A percentile compares a stretch with the other conserved stretches of the same genome.
These are phyloP conservation scores for Cronartium quercuum DNA, from an alignment of 1,284 basidiomycete species.

Conservation along the genomic window DNA sequence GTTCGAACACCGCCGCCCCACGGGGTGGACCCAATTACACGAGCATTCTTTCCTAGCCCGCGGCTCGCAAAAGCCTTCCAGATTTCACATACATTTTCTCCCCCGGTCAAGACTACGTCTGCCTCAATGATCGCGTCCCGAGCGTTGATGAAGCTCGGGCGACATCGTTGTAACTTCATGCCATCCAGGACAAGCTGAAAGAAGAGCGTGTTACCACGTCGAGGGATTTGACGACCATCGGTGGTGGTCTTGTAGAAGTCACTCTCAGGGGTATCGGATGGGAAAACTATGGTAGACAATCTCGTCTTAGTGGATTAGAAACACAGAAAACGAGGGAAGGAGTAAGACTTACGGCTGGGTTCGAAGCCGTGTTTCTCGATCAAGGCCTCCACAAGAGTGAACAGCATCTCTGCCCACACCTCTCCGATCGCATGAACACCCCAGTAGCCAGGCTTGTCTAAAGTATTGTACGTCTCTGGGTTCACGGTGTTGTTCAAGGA, in stretches of 20 bases:
- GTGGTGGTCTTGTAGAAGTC: conserved; percentile 58
- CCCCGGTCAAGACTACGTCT: conserved; percentile 81
- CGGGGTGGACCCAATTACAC: conserved; percentile 62
- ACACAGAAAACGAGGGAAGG: conserved; percentile 42
- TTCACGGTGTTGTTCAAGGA: conserved; percentile 62
- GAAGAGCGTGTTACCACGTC: conserved; percentile 81
- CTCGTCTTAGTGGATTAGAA: conserved; percentile 65
- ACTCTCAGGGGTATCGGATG: conserved; percentile 55
- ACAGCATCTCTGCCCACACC: conserved; percentile 93
- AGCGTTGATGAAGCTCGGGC: conserved; percentile 76
- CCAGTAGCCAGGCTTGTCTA: conserved; percentile 87
- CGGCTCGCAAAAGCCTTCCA: conserved; percentile 78
- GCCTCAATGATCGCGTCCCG: conserved; percentile 86
- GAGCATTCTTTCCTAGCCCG: conserved; percentile 56
- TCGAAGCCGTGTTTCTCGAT: conserved; percentile 45
- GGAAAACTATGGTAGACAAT: conserved; percentile 70
- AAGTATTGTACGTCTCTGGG: conserved; percentile 89
- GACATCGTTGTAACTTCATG: conserved; percentile 92
- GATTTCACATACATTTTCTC: conserved; percentile 83
- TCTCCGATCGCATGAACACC: conserved; percentile 76
- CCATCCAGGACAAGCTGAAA: conserved; percentile 80
- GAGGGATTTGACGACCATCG: conserved; percentile 65
- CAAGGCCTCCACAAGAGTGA: conserved; percentile 52
- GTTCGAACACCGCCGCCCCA: conserved; percentile 78
- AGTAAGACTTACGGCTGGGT: conserved; percentile 42